These are phyloP conservation scores for Isochrysis galbana DNA, from an alignment of 78 protist genomes.

Conservation along the genomic window DNA sequence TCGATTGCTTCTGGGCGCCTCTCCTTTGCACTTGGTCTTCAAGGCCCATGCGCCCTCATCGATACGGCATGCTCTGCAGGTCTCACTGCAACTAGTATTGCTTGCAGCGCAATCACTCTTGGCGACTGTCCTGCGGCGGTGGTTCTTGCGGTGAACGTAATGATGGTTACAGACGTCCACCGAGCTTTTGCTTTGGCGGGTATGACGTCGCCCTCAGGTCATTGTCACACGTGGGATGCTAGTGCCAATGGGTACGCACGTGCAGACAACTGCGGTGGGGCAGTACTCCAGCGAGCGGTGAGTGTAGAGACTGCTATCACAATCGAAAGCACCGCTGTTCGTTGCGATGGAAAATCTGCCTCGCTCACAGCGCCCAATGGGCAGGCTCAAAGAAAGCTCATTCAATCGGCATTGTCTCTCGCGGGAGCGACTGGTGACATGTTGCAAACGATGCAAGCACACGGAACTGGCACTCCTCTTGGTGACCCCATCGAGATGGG, in stretches of 20 bases:
- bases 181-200: constrained; percentile 46
- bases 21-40: constrained; percentile 67
- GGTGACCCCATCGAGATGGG: background rate
- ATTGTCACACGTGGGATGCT: constrained; percentile 70
- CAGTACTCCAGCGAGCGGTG: no score
- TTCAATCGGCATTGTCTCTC: background rate
- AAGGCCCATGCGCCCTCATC: constrained; percentile 75
- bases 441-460: background rate
- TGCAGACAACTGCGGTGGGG: constrained; percentile 74
- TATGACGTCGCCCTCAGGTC: constrained; percentile 61
- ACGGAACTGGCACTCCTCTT: background rate
- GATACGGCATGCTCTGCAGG: constrained; percentile 90
- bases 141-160: background rate
- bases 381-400: background rate
- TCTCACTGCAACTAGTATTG: constrained; percentile 72
- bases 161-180: background rate
- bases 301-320: background rate
- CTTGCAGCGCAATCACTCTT: constrained; percentile 27
- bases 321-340: background rate
- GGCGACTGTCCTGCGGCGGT: background rate
- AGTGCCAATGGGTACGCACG: constrained; percentile 85
- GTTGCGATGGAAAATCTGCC: background rate
- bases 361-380: background rate
- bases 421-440: background rate
- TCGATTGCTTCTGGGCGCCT: constrained; percentile 56